Evolutionary conservation across 2,329 filamentous ascomycete species (phyloP).

Genomic region (Epichloe gansuensis): DNA sequence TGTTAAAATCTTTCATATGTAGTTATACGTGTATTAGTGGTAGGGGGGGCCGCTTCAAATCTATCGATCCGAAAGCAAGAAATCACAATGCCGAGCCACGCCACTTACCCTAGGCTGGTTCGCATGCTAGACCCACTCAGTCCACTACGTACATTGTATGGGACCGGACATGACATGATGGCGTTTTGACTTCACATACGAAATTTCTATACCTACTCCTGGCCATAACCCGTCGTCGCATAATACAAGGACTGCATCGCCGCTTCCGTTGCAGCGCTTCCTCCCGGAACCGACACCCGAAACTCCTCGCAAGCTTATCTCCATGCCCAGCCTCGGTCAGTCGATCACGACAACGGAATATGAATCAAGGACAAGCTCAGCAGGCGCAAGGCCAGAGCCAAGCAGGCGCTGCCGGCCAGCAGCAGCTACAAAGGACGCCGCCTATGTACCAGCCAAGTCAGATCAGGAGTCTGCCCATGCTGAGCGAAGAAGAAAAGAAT

Average conservation of each 20-base stretch:
- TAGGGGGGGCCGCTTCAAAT: too few species aligned
- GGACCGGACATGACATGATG: neutral
- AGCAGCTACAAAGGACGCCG: slow-evolving; percentile 16
- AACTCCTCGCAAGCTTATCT: neutral
- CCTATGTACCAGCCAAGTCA: slow-evolving; percentile 38
- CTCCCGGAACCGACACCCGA: too few species aligned
- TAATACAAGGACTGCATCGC: neutral
- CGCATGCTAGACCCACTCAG: too few species aligned
- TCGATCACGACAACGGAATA: slow-evolving; percentile 5
- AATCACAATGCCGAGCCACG: too few species aligned
- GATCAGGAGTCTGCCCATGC: slow-evolving; percentile 35
- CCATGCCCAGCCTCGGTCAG: neutral
- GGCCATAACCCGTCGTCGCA: neutral
- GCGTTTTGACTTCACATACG: neutral
- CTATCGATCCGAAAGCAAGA: too few species aligned
- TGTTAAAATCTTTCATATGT: too few species aligned
- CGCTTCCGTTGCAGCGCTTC: neutral
- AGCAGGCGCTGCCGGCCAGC: slow-evolving; percentile 13
- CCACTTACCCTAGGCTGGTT: too few species aligned
- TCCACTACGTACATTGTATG: too few species aligned
- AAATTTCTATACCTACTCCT: neutral
- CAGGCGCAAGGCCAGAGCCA: slow-evolving; percentile 13
- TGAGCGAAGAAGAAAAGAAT: slow-evolving; percentile 40
- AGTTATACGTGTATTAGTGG: too few species aligned
- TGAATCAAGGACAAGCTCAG: slow-evolving; percentile 16